Percentiles rank a stretch among this genome's conserved stretches.
phyloP scores from a whole-genome alignment of 1,139 yeast species.

The Yamadazyma songkhlaensis region DNA sequence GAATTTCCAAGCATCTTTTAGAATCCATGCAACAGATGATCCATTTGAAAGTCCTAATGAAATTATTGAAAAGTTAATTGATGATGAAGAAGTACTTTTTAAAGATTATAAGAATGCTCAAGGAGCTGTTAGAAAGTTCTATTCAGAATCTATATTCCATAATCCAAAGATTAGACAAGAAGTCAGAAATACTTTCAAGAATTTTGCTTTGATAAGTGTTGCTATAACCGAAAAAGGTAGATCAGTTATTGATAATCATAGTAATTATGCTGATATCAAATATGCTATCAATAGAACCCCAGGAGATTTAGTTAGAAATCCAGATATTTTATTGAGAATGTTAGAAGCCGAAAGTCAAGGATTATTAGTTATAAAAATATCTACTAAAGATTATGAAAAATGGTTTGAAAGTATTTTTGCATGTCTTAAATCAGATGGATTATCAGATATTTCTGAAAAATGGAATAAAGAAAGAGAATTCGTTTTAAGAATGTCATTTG shows the following conservation, averaged over 20 bases:
- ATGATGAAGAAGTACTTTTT: slow-evolving; percentile 54
- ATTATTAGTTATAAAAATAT: slow-evolving; percentile 46
- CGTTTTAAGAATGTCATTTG: slow-evolving; percentile 66
- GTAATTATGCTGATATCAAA: slow-evolving; percentile 86
- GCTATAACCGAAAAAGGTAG: slow-evolving; percentile 86
- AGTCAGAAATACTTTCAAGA: slow-evolving; percentile 67
- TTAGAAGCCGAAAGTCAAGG: slow-evolving; percentile 81
- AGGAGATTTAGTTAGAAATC: slow-evolving; percentile 66
- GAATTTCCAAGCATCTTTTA: slow-evolving; percentile 47
- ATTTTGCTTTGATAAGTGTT: slow-evolving; percentile 69
- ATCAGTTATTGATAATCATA: slow-evolving; percentile 71
- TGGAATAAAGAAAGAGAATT: slow-evolving; percentile 81
- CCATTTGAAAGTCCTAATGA: slow-evolving; percentile 63
- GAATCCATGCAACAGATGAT: slow-evolving; percentile 78
- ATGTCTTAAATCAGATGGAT: slow-evolving; percentile 76
- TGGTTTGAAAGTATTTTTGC: slow-evolving; percentile 51
- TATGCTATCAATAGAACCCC: slow-evolving; percentile 83
- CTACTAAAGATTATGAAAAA: slow-evolving; percentile 38
- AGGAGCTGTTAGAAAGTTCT: slow-evolving; percentile 71
- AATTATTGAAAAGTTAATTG: slow-evolving; percentile 54
- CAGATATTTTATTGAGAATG: slow-evolving; percentile 86
- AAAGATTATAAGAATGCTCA: slow-evolving; percentile 62
- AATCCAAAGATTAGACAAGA: slow-evolving; percentile 79
- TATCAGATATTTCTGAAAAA: slow-evolving; percentile 71
- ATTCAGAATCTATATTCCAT: slow-evolving; percentile 76